phyloP scores from a whole-genome alignment of 2,329 filamentous ascomycete species.

The Hypoxylon sp. region DNA sequence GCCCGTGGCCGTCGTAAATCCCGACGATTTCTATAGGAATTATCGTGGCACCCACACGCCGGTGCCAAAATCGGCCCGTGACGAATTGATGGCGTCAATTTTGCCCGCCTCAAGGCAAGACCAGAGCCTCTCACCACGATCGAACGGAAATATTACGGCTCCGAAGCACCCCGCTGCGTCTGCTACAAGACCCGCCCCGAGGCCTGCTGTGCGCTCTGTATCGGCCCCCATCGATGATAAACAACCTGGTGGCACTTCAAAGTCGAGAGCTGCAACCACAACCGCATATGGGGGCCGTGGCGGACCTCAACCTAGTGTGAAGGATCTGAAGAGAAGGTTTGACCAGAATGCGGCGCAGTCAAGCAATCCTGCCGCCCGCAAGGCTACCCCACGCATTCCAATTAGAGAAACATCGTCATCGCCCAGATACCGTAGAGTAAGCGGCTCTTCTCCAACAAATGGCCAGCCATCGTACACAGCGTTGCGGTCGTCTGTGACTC shows the following conservation, averaged over 20 bases:
- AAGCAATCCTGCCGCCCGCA: slow-evolving; percentile 54
- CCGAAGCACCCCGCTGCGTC: slow-evolving; percentile 62
- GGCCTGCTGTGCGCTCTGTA: slow-evolving; percentile 64
- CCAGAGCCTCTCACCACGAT: slow-evolving; percentile 59
- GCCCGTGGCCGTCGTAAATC: slow-evolving; percentile 61
- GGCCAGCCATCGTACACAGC: slow-evolving; percentile 58
- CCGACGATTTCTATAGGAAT: slow-evolving; percentile 69
- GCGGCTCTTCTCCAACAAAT: slow-evolving; percentile 47
- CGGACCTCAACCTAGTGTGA: slow-evolving; percentile 75
- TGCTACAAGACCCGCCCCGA: slow-evolving; percentile 58
- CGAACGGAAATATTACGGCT: slow-evolving; percentile 65
- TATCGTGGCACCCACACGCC: slow-evolving; percentile 57
- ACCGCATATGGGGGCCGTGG: slow-evolving; percentile 50
- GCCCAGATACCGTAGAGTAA: slow-evolving; percentile 52
- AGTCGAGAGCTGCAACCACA: slow-evolving; percentile 50
- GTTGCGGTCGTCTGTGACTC: slow-evolving; percentile 56
- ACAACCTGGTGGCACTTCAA: slow-evolving; percentile 50
- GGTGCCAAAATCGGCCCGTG: slow-evolving; percentile 44
- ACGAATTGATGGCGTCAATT: slow-evolving; percentile 58
- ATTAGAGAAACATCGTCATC: slow-evolving; percentile 55
- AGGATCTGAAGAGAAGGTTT: slow-evolving; percentile 83
- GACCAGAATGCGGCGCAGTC: slow-evolving; percentile 68
- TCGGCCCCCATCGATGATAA: slow-evolving; percentile 68
- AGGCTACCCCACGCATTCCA: slow-evolving; percentile 53
- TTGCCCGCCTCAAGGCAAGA: slow-evolving; percentile 58